Evolutionary conservation across 1,284 basidiomycete species (phyloP), one percentile per base, ranked within the genome.

Genomic region (Xerocomus nothofagi): DNA sequence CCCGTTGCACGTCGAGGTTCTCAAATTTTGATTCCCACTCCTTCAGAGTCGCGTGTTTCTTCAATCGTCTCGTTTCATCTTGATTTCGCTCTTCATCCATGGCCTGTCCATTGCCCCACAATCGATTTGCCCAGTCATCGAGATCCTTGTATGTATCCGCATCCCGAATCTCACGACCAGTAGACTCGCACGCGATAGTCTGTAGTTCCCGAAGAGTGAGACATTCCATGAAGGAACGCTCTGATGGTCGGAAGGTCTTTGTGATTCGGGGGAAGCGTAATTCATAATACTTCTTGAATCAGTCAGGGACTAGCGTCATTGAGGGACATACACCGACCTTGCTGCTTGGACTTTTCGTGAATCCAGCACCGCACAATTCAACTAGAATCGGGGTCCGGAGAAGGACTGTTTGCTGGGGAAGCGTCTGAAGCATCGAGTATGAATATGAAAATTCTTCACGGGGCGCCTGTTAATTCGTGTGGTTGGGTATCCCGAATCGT

Each of bases 301-400:
- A 48, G 49, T 36, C 14, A 33, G 39, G 23, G 49, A 24, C 24
- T 34, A 6, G 14, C 5, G n/a, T 26, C 15, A 27, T 24, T 14
- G 21, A 12, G 23, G 31, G 36, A 31, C 5, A 32, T 9, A 17
- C 6, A 63, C 76, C 48, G 47, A 90, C 89, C 55, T 76, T 71
- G 57, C 77, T 80, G 23, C 71, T 59, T 0, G 73, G 71, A 10
- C 81, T 68, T 61, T 86, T 88, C 33, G 85, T 86, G 62, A 93
- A 94, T 0, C 91, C 86, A 2, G 88, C 91, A 6, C 91, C 91
- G 58, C 81, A 84, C 2, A 94, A 60, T 58, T 93, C 89, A 1
- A 77, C 84, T 5, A 90, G 73, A 15, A 91, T 61, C 0, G 91
- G 91, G 17, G 71, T 69, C 8, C 72, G 68, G 23, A 93, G 72